phyloP scores from a whole-genome alignment of 108 stramenopile species.

The Cyclotella cryptica region DNA sequence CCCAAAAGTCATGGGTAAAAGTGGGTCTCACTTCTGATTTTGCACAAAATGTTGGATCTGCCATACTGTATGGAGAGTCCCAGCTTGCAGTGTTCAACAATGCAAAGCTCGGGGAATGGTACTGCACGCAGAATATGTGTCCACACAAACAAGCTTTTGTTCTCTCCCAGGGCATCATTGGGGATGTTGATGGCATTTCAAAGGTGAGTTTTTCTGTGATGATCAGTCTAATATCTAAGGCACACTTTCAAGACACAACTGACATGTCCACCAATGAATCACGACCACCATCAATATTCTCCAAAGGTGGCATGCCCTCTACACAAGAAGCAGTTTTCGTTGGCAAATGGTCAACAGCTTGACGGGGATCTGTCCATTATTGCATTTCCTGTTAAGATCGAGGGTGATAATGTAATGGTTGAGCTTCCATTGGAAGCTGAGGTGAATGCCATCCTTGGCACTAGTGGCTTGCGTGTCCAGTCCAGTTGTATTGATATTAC shows the following conservation, averaged over 20 bases:
- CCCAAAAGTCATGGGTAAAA: conserved; percentile 84
- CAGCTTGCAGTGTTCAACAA: conserved; percentile 94
- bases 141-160: conserved; percentile 95
- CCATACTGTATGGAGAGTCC: conserved; percentile 87
- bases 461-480: conserved; percentile 81
- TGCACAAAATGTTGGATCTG: conserved; percentile 80
- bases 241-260: too few species aligned
- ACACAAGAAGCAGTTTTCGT: conserved; percentile 92
- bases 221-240: too few species aligned
- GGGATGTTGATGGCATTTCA: conserved; percentile 70
- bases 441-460: conserved; percentile 89
- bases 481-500: conserved; percentile 75
- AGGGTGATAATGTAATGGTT: conserved; percentile 75
- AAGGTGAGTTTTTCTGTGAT: conserved; percentile 59
- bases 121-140: conserved; percentile 93
- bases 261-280: too few species aligned
- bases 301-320: conserved; percentile 78
- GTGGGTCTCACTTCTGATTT: conserved; percentile 81
- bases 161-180: conserved; percentile 90
- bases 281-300: too few species aligned
- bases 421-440: conserved; percentile 84
- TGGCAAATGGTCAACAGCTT: conserved; percentile 75
- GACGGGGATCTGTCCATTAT: conserved; percentile 83
- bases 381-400: conserved; percentile 89
- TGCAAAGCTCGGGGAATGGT: conserved; percentile 77